Evolutionary conservation across 1,139 yeast genomes (phyloP).

Genomic region (Lodderomyces orthopsilosis): DNA sequence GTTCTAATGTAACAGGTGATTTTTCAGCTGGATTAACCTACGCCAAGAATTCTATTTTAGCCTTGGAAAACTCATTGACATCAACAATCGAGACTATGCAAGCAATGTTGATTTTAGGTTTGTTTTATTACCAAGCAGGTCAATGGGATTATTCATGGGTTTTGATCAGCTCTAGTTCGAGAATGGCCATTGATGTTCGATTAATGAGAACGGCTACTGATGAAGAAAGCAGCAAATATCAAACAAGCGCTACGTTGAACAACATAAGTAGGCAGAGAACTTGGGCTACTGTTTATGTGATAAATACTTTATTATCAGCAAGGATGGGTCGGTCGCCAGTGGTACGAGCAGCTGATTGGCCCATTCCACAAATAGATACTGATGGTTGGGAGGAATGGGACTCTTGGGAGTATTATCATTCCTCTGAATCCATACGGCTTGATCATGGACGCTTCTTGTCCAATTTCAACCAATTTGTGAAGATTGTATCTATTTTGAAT

Average conservation of each 20-base stretch:
- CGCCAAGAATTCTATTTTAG: conserved; percentile 22
- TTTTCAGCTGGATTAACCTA: conserved; percentile 12
- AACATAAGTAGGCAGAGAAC: conserved; percentile 22
- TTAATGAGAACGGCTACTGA: conserved; percentile 18
- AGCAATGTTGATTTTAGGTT: conserved; percentile 22
- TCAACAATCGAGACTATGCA: conserved; percentile 27
- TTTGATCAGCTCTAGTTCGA: conserved; percentile 20
- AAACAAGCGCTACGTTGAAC: conserved; percentile 15
- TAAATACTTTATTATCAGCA: conserved; percentile 22
- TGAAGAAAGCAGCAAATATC: conserved; percentile 12
- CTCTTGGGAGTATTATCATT: conserved; percentile 18
- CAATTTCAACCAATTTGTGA: conserved; percentile 19
- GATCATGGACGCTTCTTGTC: conserved; percentile 22
- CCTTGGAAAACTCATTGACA: conserved; percentile 22
- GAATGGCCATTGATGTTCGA: conserved; percentile 27
- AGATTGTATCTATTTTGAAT: conserved; percentile 18
- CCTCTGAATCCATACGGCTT: conserved; percentile 14
- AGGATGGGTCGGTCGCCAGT: conserved; percentile 25
- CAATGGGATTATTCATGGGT: conserved; percentile 29
- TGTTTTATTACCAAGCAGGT: conserved; percentile 22
- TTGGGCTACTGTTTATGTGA: conserved; percentile 23
- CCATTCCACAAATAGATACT: conserved; percentile 19
- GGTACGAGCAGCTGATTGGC: conserved; percentile 25
- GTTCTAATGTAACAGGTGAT: conserved; percentile 10
- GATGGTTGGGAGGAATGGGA: conserved; percentile 30